Percentiles rank a stretch among this genome's conserved stretches.
Evolutionary conservation across 1,284 basidiomycete species (phyloP).

Genomic region (Rhizoctonia solani): DNA sequence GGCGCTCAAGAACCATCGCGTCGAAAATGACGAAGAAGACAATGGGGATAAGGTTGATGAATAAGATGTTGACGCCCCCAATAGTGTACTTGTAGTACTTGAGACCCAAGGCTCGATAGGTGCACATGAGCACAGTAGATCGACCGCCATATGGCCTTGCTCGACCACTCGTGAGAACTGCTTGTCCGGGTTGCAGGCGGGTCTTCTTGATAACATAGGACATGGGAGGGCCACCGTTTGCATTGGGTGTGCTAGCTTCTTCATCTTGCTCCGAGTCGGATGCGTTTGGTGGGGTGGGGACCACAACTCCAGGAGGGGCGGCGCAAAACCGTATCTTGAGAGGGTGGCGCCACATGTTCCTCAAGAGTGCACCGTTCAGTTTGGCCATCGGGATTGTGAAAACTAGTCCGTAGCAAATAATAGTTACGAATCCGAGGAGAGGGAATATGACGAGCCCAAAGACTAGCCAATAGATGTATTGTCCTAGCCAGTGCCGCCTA

Average conservation of each 20-base stretch:
- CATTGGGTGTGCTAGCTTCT: constrained; percentile 38
- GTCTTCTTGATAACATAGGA: constrained; percentile 59
- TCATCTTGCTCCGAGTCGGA: constrained; percentile 37
- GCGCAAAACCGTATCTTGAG: constrained; percentile 90
- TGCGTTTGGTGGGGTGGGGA: constrained; percentile 39
- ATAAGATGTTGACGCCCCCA: constrained; percentile 97
- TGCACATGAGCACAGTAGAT: constrained; percentile 91
- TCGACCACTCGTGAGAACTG: constrained; percentile 70
- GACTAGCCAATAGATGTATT: constrained; percentile 75
- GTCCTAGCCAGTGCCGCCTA: constrained; percentile 46
- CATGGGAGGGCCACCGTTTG: constrained; percentile 44
- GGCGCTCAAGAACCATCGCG: constrained; percentile 75
- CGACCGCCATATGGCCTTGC: constrained; percentile 42
- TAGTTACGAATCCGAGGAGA: constrained; percentile 72
- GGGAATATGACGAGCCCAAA: constrained; percentile 84
- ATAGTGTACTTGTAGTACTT: constrained; percentile 99
- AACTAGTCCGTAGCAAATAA: constrained; percentile 88
- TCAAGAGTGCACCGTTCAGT: constrained; percentile 90
- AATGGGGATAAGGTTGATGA: constrained; percentile 92
- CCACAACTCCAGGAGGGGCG: constrained; percentile 56
- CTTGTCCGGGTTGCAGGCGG: constrained; percentile 68
- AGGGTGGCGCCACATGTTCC: constrained; percentile 80
- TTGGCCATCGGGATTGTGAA: constrained; percentile 98
- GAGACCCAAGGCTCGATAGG: constrained; percentile 86
- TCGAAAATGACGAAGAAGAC: constrained; percentile 97